A percentile compares a stretch with the other conserved stretches of the same genome.
These are phyloP conservation scores for Acanthamoeba healyi DNA, from an alignment of 208 protist genomes.

Conservation along the genomic window DNA sequence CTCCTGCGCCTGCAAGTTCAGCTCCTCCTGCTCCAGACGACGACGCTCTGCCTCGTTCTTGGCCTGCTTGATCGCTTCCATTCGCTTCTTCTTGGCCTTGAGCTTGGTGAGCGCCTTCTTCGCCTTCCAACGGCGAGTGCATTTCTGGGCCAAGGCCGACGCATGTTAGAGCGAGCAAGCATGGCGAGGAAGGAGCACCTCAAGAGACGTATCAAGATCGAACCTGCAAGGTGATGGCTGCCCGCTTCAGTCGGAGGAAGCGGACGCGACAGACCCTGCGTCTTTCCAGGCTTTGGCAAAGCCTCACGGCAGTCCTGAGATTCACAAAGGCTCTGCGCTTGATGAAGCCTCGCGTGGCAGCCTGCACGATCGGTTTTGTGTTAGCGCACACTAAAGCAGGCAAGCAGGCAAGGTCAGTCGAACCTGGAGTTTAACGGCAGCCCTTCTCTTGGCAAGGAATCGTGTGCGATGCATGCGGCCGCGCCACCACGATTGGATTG, in stretches of 20 bases:
- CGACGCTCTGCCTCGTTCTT: neutral
- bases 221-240: conserved; percentile 13
- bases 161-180: too few species aligned
- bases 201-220: neutral
- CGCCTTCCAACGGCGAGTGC: neutral
- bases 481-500: neutral
- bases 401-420: neutral
- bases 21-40: neutral
- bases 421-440: neutral
- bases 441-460: conserved; percentile 4
- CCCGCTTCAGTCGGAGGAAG: neutral
- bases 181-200: neutral
- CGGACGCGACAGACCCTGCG: neutral
- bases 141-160: neutral
- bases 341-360: neutral
- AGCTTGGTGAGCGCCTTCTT: neutral
- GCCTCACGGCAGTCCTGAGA: neutral
- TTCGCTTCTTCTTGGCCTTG: neutral
- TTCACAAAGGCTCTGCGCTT: neutral
- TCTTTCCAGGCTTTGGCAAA: neutral
- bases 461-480: neutral
- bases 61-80: neutral
- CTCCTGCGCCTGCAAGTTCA: neutral
- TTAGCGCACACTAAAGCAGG: neutral
- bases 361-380: neutral